A percentile compares a stretch with the other conserved stretches of the same genome.
Evolutionary conservation across 2,329 filamentous ascomycete species (phyloP).

Genomic region (Colletotrichum salicis): DNA sequence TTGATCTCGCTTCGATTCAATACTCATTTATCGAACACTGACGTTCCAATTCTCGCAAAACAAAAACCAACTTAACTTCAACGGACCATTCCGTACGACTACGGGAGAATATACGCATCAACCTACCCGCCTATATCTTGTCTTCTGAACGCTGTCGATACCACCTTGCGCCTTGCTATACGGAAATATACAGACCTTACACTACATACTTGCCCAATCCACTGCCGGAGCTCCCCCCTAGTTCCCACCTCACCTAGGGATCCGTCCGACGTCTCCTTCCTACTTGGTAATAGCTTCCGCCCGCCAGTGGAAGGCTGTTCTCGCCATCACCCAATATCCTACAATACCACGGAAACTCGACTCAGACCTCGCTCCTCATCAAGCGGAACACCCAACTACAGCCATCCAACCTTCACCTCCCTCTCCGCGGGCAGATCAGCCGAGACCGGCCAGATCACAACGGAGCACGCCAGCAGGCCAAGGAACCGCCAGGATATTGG

Average conservation of each 20-base stretch:
- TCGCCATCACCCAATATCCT: slow-evolving; percentile 1
- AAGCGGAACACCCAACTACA: neutral
- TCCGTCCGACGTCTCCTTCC: slow-evolving; percentile 33
- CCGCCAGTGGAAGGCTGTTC: slow-evolving; percentile 19
- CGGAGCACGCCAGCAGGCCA: slow-evolving; percentile 3
- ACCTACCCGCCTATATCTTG: neutral
- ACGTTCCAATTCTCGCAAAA: neutral
- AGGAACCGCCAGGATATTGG: neutral
- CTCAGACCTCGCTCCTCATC: neutral
- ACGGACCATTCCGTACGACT: neutral
- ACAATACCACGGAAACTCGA: neutral
- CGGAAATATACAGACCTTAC: neutral
- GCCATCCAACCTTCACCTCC: neutral
- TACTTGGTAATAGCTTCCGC: slow-evolving; percentile 34
- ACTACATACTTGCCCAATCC: slow-evolving; percentile 8
- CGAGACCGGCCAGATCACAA: slow-evolving; percentile 19
- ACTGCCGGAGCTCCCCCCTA: slow-evolving; percentile 1
- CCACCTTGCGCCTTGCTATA: neutral
- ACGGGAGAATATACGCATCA: neutral
- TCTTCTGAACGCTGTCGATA: neutral
- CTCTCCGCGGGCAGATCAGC: slow-evolving; percentile 8
- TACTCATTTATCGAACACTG: too few relatives aligned
- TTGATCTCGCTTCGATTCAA: neutral
- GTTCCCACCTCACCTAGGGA: slow-evolving; percentile 12
- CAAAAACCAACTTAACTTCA: neutral